These are phyloP conservation scores for Dendryphion nanum DNA, from an alignment of 2,329 filamentous ascomycete genomes.

Conservation along the genomic window DNA sequence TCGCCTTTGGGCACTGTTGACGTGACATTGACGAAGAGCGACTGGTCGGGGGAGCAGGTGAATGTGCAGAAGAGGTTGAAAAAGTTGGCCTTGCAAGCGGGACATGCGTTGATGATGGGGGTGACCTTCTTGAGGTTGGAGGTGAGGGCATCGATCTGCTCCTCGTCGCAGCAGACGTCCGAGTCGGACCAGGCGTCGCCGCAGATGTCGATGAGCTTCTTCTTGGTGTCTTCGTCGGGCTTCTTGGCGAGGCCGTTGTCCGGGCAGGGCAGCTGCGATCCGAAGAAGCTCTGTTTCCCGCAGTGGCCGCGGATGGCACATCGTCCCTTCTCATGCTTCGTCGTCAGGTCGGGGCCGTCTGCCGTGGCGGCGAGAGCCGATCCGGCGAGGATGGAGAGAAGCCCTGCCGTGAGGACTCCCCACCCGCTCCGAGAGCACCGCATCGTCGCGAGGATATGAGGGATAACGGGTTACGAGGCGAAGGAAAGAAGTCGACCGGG, in stretches of 20 bases:
- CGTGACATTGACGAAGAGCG: slow-evolving; percentile 91
- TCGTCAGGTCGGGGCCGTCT: slow-evolving; percentile 34
- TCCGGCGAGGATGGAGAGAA: slow-evolving; percentile 28
- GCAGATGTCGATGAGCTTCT: slow-evolving; percentile 80
- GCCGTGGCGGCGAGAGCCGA: slow-evolving; percentile 23
- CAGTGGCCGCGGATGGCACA: slow-evolving; percentile 92
- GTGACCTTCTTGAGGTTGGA: slow-evolving; percentile 84
- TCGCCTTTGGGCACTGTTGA: slow-evolving; percentile 61
- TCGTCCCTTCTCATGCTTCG: slow-evolving; percentile 78
- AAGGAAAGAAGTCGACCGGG: too few species aligned
- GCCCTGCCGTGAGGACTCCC: slow-evolving; percentile 22
- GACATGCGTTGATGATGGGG: slow-evolving; percentile 86
- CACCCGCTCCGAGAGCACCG: slow-evolving; percentile 18
- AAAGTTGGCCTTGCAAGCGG: slow-evolving; percentile 97
- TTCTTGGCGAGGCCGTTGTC: slow-evolving; percentile 82
- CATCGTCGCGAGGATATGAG: too few species aligned
- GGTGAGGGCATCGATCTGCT: slow-evolving; percentile 79
- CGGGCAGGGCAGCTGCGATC: slow-evolving; percentile 83
- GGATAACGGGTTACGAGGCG: too few species aligned
- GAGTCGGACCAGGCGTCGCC: slow-evolving; percentile 82
- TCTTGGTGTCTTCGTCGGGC: slow-evolving; percentile 68
- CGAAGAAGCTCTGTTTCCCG: slow-evolving; percentile 86
- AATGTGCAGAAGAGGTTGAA: slow-evolving; percentile 98
- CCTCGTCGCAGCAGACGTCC: slow-evolving; percentile 78
- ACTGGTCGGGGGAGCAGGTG: slow-evolving; percentile 96